phyloP scores from a whole-genome alignment of 1,139 yeast genomes.

The Candida freyschussii region DNA sequence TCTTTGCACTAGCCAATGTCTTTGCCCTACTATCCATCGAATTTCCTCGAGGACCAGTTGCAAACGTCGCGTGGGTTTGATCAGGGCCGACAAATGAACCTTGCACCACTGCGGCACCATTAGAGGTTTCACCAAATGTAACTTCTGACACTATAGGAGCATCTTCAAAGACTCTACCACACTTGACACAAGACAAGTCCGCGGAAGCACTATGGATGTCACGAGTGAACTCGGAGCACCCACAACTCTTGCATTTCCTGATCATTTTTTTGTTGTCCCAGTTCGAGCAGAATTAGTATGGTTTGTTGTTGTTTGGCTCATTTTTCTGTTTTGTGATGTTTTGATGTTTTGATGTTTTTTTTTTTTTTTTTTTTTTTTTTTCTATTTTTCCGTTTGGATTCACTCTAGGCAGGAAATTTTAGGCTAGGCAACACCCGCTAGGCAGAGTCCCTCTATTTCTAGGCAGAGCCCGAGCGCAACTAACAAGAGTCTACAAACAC shows the following conservation, averaged over 20 bases:
- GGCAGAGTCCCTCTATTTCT: too few species aligned
- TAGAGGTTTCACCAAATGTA: slow-evolving; percentile 84
- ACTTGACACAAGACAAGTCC: slow-evolving; percentile 70
- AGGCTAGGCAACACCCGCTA: too few species aligned
- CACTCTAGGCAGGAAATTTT: too few species aligned
- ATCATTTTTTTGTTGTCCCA: too few species aligned
- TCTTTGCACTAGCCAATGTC: slow-evolving; percentile 75
- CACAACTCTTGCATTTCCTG: slow-evolving; percentile 39
- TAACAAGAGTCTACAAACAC: too few species aligned
- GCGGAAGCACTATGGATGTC: slow-evolving; percentile 60
- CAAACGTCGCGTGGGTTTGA: slow-evolving; percentile 69
- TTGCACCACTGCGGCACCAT: slow-evolving; percentile 94
- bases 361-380: not conserved
- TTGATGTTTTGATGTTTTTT: slow-evolving; percentile 2
- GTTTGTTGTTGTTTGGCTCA: slow-evolving; percentile 1
- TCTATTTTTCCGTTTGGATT: too few species aligned
- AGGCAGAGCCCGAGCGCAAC: too few species aligned
- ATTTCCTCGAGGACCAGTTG: slow-evolving; percentile 49
- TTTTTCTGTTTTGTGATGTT: not conserved
- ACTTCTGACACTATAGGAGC: slow-evolving; percentile 94
- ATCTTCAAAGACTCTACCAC: slow-evolving; percentile 89
- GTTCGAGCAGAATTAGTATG: too few species aligned
- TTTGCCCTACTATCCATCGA: slow-evolving; percentile 85
- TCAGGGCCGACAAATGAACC: slow-evolving; percentile 92
- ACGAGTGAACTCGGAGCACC: slow-evolving; percentile 40